These are phyloP conservation scores for Inosperma sp. DNA, from an alignment of 768 basidiomycete species.

Conservation along the genomic window DNA sequence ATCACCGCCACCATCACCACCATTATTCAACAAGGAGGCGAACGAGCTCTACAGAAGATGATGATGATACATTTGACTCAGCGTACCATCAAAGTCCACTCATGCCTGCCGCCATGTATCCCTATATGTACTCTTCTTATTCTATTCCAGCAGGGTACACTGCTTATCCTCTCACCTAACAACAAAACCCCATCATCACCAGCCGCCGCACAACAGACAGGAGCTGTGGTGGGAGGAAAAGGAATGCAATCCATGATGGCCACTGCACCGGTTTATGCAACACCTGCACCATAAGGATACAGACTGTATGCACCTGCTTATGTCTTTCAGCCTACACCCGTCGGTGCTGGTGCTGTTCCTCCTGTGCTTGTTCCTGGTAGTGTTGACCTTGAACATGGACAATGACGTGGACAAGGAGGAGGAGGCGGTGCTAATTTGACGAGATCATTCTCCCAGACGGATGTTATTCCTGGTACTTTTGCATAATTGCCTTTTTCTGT, in stretches of 20 bases:
- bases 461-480: neutral
- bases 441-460: too few relatives aligned
- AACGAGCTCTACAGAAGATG: slow-evolving; percentile 11
- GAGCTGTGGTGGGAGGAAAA: too few relatives aligned
- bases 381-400: neutral
- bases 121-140: neutral
- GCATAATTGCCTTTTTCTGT: too few relatives aligned
- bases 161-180: neutral
- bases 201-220: too few relatives aligned
- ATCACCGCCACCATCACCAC: slow-evolving; percentile 18
- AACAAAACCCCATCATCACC: too few relatives aligned
- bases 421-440: too few relatives aligned
- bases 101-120: slow-evolving; percentile 13
- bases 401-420: too few relatives aligned
- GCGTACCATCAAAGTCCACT: slow-evolving; percentile 6
- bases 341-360: neutral
- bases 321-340: slow-evolving; percentile 10
- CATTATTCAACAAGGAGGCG: slow-evolving; percentile 15
- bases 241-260: too few relatives aligned
- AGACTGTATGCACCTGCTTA: neutral
- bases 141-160: slow-evolving; percentile 5
- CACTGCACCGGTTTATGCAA: neutral
- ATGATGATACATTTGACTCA: slow-evolving; percentile 7
- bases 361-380: neutral
- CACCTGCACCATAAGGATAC: neutral